A percentile compares a stretch with the other conserved stretches of the same genome.
Evolutionary conservation across 495 filamentous ascomycete genomes (phyloP).

Genomic region (Podospora australis): DNA sequence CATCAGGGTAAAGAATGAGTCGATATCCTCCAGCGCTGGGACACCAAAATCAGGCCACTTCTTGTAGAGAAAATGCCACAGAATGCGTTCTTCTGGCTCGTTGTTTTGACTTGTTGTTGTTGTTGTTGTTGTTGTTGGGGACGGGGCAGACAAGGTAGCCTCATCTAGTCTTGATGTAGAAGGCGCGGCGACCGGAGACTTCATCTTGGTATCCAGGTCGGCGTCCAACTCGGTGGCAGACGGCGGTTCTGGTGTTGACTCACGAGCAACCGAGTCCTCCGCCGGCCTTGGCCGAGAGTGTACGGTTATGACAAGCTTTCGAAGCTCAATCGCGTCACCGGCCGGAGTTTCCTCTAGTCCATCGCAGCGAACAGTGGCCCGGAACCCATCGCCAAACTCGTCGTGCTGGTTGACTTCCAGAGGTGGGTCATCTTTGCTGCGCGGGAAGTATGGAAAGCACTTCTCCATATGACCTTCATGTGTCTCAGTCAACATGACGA

Average conservation of each 20-base stretch:
- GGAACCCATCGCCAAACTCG: slow-evolving; percentile 59
- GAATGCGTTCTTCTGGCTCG: slow-evolving; percentile 50
- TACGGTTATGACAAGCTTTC: slow-evolving; percentile 46
- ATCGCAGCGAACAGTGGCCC: slow-evolving; percentile 46
- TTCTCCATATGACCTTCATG: slow-evolving; percentile 79
- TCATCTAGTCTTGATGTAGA: background rate
- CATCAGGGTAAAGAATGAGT: slow-evolving; percentile 72
- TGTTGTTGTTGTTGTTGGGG: background rate
- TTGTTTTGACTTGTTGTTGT: background rate
- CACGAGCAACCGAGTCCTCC: background rate
- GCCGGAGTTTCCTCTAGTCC: slow-evolving; percentile 40
- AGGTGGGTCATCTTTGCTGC: slow-evolving; percentile 45
- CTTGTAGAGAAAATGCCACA: slow-evolving; percentile 88
- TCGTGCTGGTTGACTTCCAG: slow-evolving; percentile 51
- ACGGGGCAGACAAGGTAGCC: background rate
- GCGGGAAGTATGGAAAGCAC: slow-evolving; percentile 86
- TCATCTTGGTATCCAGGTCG: slow-evolving; percentile 19
- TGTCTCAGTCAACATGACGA: slow-evolving; percentile 94
- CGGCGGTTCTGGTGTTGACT: background rate
- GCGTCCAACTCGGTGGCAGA: background rate
- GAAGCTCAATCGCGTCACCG: slow-evolving; percentile 47
- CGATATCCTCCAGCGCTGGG: slow-evolving; percentile 71
- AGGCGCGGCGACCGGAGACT: slow-evolving; percentile 1
- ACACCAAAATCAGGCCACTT: slow-evolving; percentile 93
- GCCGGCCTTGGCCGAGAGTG: slow-evolving; percentile 7